Base-by-base conservation (phyloP, 345 rosid genomes). In the Salix dunnii region DNA sequence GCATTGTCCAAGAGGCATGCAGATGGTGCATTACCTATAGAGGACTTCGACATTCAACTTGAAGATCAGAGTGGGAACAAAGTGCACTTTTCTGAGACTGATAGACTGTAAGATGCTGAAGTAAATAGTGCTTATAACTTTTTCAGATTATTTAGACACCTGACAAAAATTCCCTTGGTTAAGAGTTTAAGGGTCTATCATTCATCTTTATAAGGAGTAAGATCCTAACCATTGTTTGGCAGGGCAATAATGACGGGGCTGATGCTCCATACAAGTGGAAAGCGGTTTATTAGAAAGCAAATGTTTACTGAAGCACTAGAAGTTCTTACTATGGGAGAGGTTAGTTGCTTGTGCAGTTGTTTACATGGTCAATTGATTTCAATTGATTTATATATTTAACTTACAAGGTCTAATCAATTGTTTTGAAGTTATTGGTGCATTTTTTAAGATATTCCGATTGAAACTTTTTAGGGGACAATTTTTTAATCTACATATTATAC, bases 311-410 rank as follows among this genome's bases (percentile, higher is more conserved):
- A 96, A 84, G 99, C 98, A 33, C 25, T 93, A 46, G 97, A 96
- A 87, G 94, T 91, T 74, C 98, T 96, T 64, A 83, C 86, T 51
- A 96, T 90, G 98, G 97, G 94, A 42, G 97, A 95, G 96, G 99
- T 92, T 23, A 71, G 90, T 79, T 84, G 35, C 79, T 23, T 33
- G 20, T 33, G 8, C 67, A 35, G 64, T 25, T 70, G 40, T 68
- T 58, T 36, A 28, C 46, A 31, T 31, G 11, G 36, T 21, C 40
- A 68, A 6, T 28, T 12, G 0, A 28, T 78, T 49, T 63, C 55
- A 68, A 28, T 17, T 35, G 12, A 40, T 62, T 31, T 7, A 5
- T 9, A 17, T 2, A 62, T 43, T 27, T 20, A 18, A 18, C 31
- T 76, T 68, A 2, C 21, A 27, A 2, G 66, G 42, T 75, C 6